Percentiles rank a stretch among this genome's conserved stretches.
Conservation (phyloP, 805 yeast genomes). For the Candida coquimbonensis region DNA sequence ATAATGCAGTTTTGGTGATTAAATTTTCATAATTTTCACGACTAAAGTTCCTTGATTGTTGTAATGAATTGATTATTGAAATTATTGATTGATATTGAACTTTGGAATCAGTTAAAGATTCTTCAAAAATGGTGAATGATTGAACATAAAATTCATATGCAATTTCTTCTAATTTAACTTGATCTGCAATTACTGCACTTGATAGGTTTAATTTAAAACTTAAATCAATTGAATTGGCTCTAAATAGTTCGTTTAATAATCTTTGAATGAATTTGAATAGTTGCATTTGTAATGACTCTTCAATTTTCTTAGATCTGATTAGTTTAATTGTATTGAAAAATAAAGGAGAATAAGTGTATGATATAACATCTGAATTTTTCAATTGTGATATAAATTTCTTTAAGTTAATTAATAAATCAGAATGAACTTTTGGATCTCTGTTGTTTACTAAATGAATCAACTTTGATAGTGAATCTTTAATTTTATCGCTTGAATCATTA, state of each 20-base stretch:
- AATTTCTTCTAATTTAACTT: slow-evolving; percentile 59
- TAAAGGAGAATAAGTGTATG: slow-evolving; percentile 70
- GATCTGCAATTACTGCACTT: slow-evolving; percentile 76
- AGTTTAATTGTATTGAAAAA: slow-evolving; percentile 54
- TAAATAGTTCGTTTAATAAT: slow-evolving; percentile 58
- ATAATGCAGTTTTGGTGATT: slow-evolving; percentile 78
- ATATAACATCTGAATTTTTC: slow-evolving; percentile 32
- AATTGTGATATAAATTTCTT: slow-evolving; percentile 47
- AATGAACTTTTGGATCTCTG: slow-evolving; percentile 37
- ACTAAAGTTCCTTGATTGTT: slow-evolving; percentile 42
- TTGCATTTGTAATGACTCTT: slow-evolving; percentile 17
- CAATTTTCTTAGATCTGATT: slow-evolving; percentile 34
- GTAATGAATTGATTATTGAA: slow-evolving; percentile 43
- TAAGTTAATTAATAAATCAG: slow-evolving; percentile 38
- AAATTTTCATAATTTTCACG: slow-evolving; percentile 72
- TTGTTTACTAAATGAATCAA: slow-evolving; percentile 57
- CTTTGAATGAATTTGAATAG: slow-evolving; percentile 72
- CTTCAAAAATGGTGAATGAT: slow-evolving; percentile 80
- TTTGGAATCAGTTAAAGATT: slow-evolving; percentile 44
- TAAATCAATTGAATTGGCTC: slow-evolving; percentile 25
- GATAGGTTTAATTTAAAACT: slow-evolving; percentile 45
- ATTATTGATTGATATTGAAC: slow-evolving; percentile 48
- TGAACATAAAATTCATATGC: slow-evolving; percentile 86
- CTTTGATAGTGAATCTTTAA: slow-evolving; percentile 62
- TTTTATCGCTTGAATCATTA: slow-evolving; percentile 29